These are phyloP conservation scores for Flaveria ramosissima DNA, from an alignment of 129 eudicot species.

Conservation along the genomic window DNA sequence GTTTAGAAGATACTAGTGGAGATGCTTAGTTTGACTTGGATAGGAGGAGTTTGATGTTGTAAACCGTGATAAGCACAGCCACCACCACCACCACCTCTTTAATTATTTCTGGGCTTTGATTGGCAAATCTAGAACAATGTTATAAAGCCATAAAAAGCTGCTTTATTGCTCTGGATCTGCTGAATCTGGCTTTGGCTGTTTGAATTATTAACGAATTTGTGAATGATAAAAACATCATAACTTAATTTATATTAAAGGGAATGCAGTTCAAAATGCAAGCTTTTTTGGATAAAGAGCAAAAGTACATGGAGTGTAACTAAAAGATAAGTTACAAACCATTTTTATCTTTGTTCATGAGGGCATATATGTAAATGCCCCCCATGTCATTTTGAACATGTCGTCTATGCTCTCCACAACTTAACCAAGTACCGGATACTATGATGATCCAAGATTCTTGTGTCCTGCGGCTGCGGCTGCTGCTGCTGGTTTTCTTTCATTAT, in stretches of 20 bases:
- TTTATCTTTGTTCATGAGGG: too few relatives aligned
- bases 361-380: background rate
- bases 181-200: background rate
- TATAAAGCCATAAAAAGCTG: slow-evolving; percentile 19
- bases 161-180: slow-evolving; percentile 23
- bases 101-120: slow-evolving; percentile 14
- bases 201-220: background rate
- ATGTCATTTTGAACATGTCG: too few relatives aligned
- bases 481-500: slow-evolving; percentile 24
- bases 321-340: too few relatives aligned
- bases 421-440: background rate
- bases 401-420: too few relatives aligned
- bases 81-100: background rate
- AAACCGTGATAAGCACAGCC: slow-evolving; percentile 17
- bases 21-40: slow-evolving; percentile 21
- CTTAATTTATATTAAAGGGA: background rate
- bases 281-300: too few relatives aligned
- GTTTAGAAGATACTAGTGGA: slow-evolving; percentile 9
- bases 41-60: slow-evolving; percentile 25
- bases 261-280: too few relatives aligned
- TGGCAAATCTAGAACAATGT: slow-evolving; percentile 25
- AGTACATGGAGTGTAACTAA: too few relatives aligned
- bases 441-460: slow-evolving; percentile 30
- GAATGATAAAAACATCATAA: background rate
- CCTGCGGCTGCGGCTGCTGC: background rate